Conservation (phyloP, 2,329 filamentous ascomycete species). For the Curvularia hawaiiensis region DNA sequence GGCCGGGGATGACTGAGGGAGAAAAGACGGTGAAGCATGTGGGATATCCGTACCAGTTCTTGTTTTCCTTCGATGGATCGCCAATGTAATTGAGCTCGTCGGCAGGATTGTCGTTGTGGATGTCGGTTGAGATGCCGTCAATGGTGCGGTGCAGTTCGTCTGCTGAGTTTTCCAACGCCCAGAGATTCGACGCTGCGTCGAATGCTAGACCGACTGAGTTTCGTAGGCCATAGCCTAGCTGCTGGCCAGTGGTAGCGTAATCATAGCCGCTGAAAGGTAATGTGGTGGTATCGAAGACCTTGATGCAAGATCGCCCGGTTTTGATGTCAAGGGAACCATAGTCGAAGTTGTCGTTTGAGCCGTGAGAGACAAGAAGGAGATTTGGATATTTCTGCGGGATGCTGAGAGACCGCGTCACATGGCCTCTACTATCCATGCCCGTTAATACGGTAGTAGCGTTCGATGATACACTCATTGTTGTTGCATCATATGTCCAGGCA, state of each 20-base stretch:
- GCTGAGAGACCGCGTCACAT: slow-evolving; percentile 33
- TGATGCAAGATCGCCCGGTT: slow-evolving; percentile 67
- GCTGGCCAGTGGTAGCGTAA: slow-evolving; percentile 57
- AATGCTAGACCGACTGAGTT: slow-evolving; percentile 69
- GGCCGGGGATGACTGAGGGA: slow-evolving; percentile 30
- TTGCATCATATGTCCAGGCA: slow-evolving; percentile 34
- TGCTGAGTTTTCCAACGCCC: slow-evolving; percentile 69
- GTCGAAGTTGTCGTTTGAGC: slow-evolving; percentile 68
- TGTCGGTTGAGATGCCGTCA: slow-evolving; percentile 55
- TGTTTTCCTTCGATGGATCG: slow-evolving; percentile 50
- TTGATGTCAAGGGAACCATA: slow-evolving; percentile 53
- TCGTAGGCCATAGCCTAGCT: slow-evolving; percentile 68
- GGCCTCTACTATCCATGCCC: slow-evolving; percentile 36
- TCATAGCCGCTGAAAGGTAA: slow-evolving; percentile 34
- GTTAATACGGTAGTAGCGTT: slow-evolving; percentile 25
- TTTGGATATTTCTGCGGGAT: slow-evolving; percentile 43
- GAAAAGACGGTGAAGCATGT: slow-evolving; percentile 68
- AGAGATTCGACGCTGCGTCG: slow-evolving; percentile 39
- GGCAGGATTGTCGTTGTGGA: slow-evolving; percentile 71
- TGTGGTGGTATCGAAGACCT: slow-evolving; percentile 59
- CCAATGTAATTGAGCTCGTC: slow-evolving; percentile 76
- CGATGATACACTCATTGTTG: slow-evolving; percentile 39
- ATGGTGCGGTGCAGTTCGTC: slow-evolving; percentile 64
- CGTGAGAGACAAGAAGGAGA: slow-evolving; percentile 67
- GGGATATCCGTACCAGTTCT: slow-evolving; percentile 70